A percentile compares a stretch with the other conserved stretches of the same genome.
Conservation (phyloP, 2,329 filamentous ascomycete species). For the Coniochaeta prunicola region DNA sequence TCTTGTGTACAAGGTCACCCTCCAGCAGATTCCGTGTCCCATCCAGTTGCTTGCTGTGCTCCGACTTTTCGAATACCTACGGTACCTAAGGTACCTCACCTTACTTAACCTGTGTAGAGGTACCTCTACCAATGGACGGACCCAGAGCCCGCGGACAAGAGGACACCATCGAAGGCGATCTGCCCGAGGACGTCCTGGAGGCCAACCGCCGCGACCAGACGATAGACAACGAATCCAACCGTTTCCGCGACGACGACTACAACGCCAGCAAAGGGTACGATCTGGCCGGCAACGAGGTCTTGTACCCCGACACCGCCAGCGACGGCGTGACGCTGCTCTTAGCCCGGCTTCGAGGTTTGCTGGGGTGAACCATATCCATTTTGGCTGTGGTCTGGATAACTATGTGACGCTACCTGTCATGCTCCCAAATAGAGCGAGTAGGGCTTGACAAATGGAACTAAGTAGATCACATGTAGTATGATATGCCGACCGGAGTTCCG, state of each 20-base stretch:
- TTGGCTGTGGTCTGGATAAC: conserved; percentile 39
- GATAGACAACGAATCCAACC: conserved; percentile 37
- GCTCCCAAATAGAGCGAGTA: too few species aligned
- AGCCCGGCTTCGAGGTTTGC: conserved; percentile 44
- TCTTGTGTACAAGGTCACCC: neutral
- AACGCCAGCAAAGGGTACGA: conserved; percentile 60
- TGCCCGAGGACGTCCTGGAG: conserved; percentile 42
- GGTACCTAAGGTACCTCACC: neutral
- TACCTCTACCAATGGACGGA: conserved; percentile 8
- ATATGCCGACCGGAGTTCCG: too few species aligned
- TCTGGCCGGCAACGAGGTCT: conserved; percentile 59
- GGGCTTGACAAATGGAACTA: too few species aligned
- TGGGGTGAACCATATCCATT: conserved; percentile 46
- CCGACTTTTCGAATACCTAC: neutral
- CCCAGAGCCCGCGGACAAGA: conserved; percentile 21
- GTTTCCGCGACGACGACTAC: conserved; percentile 56
- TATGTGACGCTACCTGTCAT: conserved; percentile 47
- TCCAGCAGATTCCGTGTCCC: neutral
- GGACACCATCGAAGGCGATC: conserved; percentile 52
- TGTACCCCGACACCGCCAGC: too few species aligned
- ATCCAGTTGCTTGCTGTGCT: neutral
- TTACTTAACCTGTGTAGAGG: neutral
- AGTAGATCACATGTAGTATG: too few species aligned
- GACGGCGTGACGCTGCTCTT: conserved; percentile 54
- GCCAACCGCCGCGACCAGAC: conserved; percentile 41